Evolutionary conservation across 805 yeast species (phyloP).

Genomic region (Sungouiella blattae): DNA sequence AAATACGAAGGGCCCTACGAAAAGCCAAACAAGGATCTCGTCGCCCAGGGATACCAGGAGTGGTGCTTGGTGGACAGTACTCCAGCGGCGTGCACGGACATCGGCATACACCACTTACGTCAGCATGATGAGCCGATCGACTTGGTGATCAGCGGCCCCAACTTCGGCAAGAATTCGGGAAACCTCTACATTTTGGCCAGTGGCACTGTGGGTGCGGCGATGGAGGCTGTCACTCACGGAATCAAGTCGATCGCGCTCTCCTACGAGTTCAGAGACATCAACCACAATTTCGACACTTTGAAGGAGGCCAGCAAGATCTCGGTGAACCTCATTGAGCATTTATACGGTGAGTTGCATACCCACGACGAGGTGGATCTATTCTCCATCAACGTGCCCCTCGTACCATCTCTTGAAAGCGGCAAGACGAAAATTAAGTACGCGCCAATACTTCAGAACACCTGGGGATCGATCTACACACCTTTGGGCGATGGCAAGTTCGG

Average conservation of each 20-base stretch:
- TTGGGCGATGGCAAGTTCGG: constrained; percentile 40
- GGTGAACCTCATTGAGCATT: constrained; percentile 57
- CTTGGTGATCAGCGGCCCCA: constrained; percentile 90
- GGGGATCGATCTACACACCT: constrained; percentile 63
- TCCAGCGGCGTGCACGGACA: constrained; percentile 93
- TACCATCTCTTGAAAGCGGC: constrained; percentile 47
- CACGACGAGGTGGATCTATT: constrained; percentile 60
- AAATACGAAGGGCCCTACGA: constrained; percentile 67
- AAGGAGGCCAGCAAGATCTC: constrained; percentile 66
- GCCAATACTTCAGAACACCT: constrained; percentile 75
- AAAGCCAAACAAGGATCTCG: constrained; percentile 41
- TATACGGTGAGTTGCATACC: constrained; percentile 55
- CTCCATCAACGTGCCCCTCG: constrained; percentile 80
- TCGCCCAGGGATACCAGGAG: constrained; percentile 50
- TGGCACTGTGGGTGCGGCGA: constrained; percentile 95
- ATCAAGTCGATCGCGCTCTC: constrained; percentile 77
- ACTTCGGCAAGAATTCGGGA: constrained; percentile 89
- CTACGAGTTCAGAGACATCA: constrained; percentile 66
- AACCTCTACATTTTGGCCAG: constrained; percentile 85
- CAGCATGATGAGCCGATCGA: constrained; percentile 62
- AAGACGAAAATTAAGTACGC: constrained; percentile 65
- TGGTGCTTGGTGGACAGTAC: constrained; percentile 91
- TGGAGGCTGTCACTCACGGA: constrained; percentile 82
- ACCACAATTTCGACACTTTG: constrained; percentile 48
- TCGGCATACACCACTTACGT: constrained; percentile 73